These are phyloP conservation scores for Naegleria gruberi DNA, from an alignment of 208 protist genomes.

Conservation along the genomic window DNA sequence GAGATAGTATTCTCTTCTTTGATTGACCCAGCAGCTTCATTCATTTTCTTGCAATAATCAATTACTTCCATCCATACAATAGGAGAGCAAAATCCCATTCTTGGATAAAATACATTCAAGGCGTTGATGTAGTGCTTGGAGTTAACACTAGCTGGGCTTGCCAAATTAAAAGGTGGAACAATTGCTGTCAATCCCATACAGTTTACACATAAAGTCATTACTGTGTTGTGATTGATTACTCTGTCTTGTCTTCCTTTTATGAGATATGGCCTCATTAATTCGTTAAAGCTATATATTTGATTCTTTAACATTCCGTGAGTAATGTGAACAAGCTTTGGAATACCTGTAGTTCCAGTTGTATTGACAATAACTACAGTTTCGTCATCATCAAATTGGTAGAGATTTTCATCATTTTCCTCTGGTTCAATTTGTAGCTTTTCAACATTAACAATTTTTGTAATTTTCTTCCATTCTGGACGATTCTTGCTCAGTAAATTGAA, in stretches of 20 bases:
- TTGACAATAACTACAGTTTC: neutral
- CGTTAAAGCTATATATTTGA: conserved; percentile 7
- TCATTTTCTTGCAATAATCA: neutral
- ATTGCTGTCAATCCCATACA: neutral
- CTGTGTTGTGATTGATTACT: neutral
- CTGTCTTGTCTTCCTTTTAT: neutral
- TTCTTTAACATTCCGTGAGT: neutral
- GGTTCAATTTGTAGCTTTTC: neutral
- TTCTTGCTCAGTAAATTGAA: neutral
- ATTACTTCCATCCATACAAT: conserved; percentile 1
- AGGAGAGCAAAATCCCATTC: neutral
- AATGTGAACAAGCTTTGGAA: neutral
- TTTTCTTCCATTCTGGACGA: neutral
- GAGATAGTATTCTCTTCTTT: neutral
- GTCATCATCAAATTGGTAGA: neutral
- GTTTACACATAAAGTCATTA: conserved; percentile 10
- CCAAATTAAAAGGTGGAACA: conserved; percentile 1
- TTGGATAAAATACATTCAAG: neutral
- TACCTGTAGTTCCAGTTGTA: neutral
- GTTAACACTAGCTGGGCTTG: neutral
- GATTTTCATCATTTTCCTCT: neutral
- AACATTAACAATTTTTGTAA: neutral
- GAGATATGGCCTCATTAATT: neutral
- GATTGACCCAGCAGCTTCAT: neutral
- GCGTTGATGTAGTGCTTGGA: neutral